Base-by-base conservation (phyloP, 805 yeast genomes). In the Nakazawaea peltata region DNA sequence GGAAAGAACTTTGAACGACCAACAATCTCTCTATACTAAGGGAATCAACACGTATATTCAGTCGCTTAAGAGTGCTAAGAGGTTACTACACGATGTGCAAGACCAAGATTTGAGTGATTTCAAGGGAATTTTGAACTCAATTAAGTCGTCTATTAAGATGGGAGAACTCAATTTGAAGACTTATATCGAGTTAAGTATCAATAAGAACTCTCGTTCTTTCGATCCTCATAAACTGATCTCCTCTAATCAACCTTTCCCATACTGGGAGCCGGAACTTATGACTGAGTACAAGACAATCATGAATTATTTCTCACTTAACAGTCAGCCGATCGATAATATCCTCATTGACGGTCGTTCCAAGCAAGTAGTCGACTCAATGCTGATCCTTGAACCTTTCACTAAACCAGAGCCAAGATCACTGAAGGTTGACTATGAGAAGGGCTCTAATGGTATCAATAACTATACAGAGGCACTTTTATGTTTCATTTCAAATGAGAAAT, bases 81-180 rank as follows among this genome's bases (percentile, higher is more conserved):
- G 54, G 37, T 54, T 78, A 42, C 47, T 75, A 36, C 60, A 59
- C 30, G 67, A 65, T 42, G 57, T 73, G 57, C 50, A 26, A 54
- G 54, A 46, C 50, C 57, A 37, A 42, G 57, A 53, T 26, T 56
- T 72, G 42, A 63, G 59, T 36, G 74, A 71, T 37, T 85, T 82
- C 48, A 72, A 70, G 37, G 92, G 94, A 17, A 71, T 86, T 4
- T 59, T 74, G 28, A 71, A 73, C 22, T 77, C 76, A 48, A 61
- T 83, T 26, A 71, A 70, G 19, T 67, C 65, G 23, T 57, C 77
- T 4, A 69, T 83, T 12, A 64, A 63, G 28, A 68, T 66, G 40
- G 72, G 82, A 26, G 86, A 81, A 42, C 48, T 65, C 30, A 69
- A 69, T 29, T 48, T 84, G 28, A 67, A 68, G 39, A 51, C 56